Base-by-base conservation (phyloP, 2,329 filamentous ascomycete species). In the Sporothrix sp. region DNA sequence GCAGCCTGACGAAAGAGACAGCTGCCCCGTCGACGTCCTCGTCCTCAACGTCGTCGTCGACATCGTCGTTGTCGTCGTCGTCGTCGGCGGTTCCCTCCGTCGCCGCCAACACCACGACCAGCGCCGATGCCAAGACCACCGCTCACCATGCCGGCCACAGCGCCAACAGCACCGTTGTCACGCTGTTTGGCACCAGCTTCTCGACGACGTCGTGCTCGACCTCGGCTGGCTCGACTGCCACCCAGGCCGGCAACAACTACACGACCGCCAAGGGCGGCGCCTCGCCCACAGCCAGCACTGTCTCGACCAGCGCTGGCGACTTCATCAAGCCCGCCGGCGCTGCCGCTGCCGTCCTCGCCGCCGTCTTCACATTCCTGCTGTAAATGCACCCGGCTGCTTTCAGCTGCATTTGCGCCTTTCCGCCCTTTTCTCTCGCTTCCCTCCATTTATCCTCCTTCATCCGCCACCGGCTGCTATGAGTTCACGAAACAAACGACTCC, bases 1-100 rank as follows among this genome's bases (percentile, higher is more conserved):
- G 74, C 48, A 64, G 64, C 38, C 72, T 82, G 50, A 65, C 69
- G 46, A 69, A 69, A 45, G 68, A 73, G 55, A 69, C 71, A 23
- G 61, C 66, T 40, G 61, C 66, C 40, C 63, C 68, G 9, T 65
- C 63, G 10, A 59, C 66, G 23, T 57, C 63, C 8, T 57, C 59
- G 9, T 59, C 61, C 36, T 63, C 61, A 23, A 48, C 53, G 3
- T 40, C 46, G 21, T 27, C 54, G 4, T 28, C 51, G n/a, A 25
- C 60, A 53, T 58, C 62, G 25, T 59, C 63, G 40, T 60, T 61
- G 44, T 62, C 63, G 30, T 55, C 63, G 20, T 61, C 64, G 21
- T 56, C 59, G 32, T 35, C 53, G 9, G 35, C 52, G n/a, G 42
- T 50, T 38, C 52, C 36, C 2, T 45, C 52, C 14, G 44, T 30